A percentile compares a stretch with the other conserved stretches of the same genome.
phyloP scores from a whole-genome alignment of 2,329 filamentous ascomycete species.

The Monilinia aucupariae region DNA sequence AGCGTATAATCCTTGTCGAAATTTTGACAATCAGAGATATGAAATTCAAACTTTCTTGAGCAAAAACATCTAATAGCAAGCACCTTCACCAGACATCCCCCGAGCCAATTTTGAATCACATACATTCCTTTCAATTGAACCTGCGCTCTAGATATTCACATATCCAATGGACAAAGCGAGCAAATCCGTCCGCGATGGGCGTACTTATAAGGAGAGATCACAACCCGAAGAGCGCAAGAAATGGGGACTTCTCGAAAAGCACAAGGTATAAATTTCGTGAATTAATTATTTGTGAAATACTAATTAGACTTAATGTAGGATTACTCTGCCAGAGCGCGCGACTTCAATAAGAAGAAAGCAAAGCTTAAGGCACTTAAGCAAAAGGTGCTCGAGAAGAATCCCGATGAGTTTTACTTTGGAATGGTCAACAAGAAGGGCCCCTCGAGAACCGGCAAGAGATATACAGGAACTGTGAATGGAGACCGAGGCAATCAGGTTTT shows the following conservation, averaged over 20 bases:
- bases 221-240: slow-evolving; percentile 78
- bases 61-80: slow-evolving; percentile 7
- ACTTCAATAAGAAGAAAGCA: slow-evolving; percentile 61
- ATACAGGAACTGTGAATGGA: slow-evolving; percentile 51
- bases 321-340: slow-evolving; percentile 58
- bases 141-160: slow-evolving; percentile 39
- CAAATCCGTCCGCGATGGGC: slow-evolving; percentile 40
- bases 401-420: slow-evolving; percentile 68
- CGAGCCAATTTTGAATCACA: background rate
- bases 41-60: background rate
- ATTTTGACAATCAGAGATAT: slow-evolving; percentile 2
- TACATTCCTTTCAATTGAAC: slow-evolving; percentile 55
- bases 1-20: slow-evolving; percentile 4
- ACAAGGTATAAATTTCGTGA: slow-evolving; percentile 57
- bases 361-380: slow-evolving; percentile 53
- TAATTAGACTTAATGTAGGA: slow-evolving; percentile 41
- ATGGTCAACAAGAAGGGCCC: slow-evolving; percentile 60
- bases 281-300: background rate
- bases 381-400: slow-evolving; percentile 61
- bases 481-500: slow-evolving; percentile 53
- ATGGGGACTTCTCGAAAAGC: slow-evolving; percentile 91
- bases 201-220: slow-evolving; percentile 83
- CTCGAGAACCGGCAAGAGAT: slow-evolving; percentile 46
- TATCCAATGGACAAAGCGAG: slow-evolving; percentile 17
- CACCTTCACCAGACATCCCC: background rate